Conservation (phyloP, 495 filamentous ascomycete species). For the Collariella sp. region DNA sequence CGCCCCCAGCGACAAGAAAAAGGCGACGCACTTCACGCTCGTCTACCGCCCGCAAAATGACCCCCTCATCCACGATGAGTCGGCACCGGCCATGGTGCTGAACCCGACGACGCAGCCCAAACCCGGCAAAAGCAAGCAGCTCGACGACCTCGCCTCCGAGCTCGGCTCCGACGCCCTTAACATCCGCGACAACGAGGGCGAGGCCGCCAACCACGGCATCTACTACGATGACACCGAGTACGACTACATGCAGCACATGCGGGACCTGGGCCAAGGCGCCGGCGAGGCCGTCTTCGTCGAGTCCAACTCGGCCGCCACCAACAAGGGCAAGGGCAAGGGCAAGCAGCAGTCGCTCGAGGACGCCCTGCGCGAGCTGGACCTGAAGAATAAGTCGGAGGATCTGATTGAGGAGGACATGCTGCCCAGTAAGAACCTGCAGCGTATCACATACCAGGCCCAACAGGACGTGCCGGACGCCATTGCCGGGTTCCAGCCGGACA, state of each 20-base stretch:
- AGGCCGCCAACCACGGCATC: conserved; percentile 88
- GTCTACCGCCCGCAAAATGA: conserved; percentile 96
- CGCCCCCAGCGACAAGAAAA: conserved; percentile 85
- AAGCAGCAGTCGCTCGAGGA: conserved; percentile 68
- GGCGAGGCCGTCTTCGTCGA: conserved; percentile 70
- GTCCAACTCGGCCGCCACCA: conserved; percentile 53
- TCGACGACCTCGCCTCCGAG: conserved; percentile 68
- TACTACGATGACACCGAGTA: conserved; percentile 84
- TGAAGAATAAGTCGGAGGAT: conserved; percentile 50
- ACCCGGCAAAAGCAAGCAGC: conserved; percentile 37
- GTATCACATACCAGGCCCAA: conserved; percentile 81
- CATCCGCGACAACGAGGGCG: conserved; percentile 84
- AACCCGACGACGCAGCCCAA: conserved; percentile 40
- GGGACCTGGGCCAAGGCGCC: conserved; percentile 58
- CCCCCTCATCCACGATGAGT: conserved; percentile 80
- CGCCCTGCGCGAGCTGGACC: conserved; percentile 57
- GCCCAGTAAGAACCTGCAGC: conserved; percentile 60
- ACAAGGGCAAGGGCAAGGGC: conserved; percentile 48
- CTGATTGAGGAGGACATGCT: conserved; percentile 60
- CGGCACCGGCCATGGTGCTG: conserved; percentile 75
- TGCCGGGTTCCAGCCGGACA: conserved; percentile 90
- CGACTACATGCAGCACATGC: conserved; percentile 99
- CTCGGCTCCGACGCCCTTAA: conserved; percentile 51
- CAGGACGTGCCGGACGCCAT: conserved; percentile 87
- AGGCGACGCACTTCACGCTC: conserved; percentile 80